phyloP scores from a whole-genome alignment of 225 moss, liverwort and hornwort species.

The Pseudoscleropodium purum region DNA sequence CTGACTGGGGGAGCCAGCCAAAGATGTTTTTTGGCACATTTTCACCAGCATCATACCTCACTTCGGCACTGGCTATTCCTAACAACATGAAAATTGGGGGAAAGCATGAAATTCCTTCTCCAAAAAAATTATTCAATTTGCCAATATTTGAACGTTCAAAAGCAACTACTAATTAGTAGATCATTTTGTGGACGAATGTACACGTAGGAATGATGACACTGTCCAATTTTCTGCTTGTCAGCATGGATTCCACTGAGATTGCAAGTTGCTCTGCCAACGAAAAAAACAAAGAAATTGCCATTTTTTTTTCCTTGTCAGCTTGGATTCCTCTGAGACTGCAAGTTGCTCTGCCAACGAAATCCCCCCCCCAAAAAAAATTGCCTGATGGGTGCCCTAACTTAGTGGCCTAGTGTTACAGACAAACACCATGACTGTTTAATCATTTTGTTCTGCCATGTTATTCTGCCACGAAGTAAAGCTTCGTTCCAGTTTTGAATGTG shows the following conservation, averaged over 20 bases:
- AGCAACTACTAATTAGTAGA: not conserved
- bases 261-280: not conserved
- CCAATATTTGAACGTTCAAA: not conserved
- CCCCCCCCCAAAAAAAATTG: no score
- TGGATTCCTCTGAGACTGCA: not conserved
- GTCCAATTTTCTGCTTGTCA: not conserved
- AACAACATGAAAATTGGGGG: not conserved
- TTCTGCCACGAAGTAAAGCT: not conserved
- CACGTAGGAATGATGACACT: not conserved
- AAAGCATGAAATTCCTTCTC: not conserved
- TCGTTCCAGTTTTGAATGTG: not conserved
- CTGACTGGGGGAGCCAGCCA: not conserved
- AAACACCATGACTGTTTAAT: not conserved
- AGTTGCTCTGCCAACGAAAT: not conserved
- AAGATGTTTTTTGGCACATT: not conserved
- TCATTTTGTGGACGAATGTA: no score
- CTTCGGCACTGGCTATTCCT: not conserved
- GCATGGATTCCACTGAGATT: not conserved
- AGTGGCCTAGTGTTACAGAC: not conserved
- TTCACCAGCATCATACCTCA: not conserved
- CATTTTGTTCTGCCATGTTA: not conserved
- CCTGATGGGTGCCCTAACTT: not conserved
- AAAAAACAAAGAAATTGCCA: no score
- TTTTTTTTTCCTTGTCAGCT: no score
- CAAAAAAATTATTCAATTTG: no score